Evolutionary conservation across 2,329 filamentous ascomycete species (phyloP).

Genomic region (Emergomyces africanus): DNA sequence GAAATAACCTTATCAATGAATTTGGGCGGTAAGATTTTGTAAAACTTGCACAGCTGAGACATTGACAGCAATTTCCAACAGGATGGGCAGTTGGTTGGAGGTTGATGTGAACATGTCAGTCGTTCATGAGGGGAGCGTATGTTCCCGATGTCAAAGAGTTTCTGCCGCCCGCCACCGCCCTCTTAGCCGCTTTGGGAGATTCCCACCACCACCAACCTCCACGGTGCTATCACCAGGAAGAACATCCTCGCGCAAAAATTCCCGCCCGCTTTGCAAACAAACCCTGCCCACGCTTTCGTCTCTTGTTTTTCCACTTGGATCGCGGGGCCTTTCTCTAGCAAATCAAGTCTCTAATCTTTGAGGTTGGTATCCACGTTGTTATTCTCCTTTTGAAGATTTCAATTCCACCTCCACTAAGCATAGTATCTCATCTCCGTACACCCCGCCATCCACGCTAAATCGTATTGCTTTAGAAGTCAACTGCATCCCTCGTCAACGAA

Average conservation of each 20-base stretch:
- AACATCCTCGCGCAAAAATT: not conserved
- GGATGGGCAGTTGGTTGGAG: too few relatives aligned
- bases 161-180: conserved; percentile 5
- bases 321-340: not conserved
- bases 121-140: not conserved
- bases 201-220: not conserved
- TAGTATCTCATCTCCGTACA: not conserved
- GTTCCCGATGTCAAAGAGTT: too few relatives aligned
- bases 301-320: not conserved
- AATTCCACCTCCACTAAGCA: not conserved
- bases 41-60: not conserved
- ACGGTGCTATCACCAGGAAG: not conserved
- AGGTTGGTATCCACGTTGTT: not conserved
- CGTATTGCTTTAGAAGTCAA: not conserved
- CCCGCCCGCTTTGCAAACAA: not conserved
- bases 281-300: not conserved
- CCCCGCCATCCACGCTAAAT: not conserved
- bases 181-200: not conserved
- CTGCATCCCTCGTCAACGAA: not conserved
- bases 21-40: not conserved
- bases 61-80: not conserved
- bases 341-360: not conserved
- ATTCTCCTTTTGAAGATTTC: not conserved
- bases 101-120: too few relatives aligned
- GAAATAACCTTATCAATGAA: not conserved